Percentiles rank a stretch among this genome's conserved stretches.
Evolutionary conservation across 352 stramenopile genomes (phyloP).

Genomic region (Blastocystis sp.): DNA sequence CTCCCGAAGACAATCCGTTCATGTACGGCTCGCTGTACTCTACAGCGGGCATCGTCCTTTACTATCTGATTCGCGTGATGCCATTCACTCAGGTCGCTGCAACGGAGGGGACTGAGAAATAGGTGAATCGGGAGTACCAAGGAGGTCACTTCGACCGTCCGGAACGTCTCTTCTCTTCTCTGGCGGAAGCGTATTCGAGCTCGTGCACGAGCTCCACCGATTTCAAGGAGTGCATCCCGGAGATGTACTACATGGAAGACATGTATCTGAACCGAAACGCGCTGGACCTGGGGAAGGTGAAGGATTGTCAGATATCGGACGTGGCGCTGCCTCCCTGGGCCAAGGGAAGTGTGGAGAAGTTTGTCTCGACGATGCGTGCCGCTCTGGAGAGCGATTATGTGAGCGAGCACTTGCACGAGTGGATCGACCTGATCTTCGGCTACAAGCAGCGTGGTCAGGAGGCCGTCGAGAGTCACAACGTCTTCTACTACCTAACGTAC

Average conservation of each 20-base stretch:
- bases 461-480: slow-evolving; percentile 81
- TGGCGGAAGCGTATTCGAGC: slow-evolving; percentile 80
- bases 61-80: slow-evolving; percentile 87
- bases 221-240: slow-evolving; percentile 91
- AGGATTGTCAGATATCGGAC: too few relatives aligned
- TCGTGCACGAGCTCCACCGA: slow-evolving; percentile 80
- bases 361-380: slow-evolving; percentile 83
- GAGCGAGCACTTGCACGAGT: slow-evolving; percentile 85
- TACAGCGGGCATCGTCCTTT: slow-evolving; percentile 82
- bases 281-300: too few relatives aligned
- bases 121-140: slow-evolving; percentile 82
- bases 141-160: slow-evolving; percentile 88
- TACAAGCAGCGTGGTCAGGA: slow-evolving; percentile 80
- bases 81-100: slow-evolving; percentile 83
- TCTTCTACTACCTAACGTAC: slow-evolving; percentile 93
- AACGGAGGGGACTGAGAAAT: too few relatives aligned
- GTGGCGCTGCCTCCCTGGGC: slow-evolving; percentile 83
- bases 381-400: slow-evolving; percentile 85
- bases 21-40: slow-evolving; percentile 86
- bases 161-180: slow-evolving; percentile 84
- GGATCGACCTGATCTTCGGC: slow-evolving; percentile 94
- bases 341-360: slow-evolving; percentile 78
- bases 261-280: too few relatives aligned
- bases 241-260: slow-evolving; percentile 91
- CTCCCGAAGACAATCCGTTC: slow-evolving; percentile 65